A percentile compares a stretch with the other conserved stretches of the same genome.
Evolutionary conservation across 2,329 filamentous ascomycete genomes (phyloP).

Genomic region (Epichloe sp.): DNA sequence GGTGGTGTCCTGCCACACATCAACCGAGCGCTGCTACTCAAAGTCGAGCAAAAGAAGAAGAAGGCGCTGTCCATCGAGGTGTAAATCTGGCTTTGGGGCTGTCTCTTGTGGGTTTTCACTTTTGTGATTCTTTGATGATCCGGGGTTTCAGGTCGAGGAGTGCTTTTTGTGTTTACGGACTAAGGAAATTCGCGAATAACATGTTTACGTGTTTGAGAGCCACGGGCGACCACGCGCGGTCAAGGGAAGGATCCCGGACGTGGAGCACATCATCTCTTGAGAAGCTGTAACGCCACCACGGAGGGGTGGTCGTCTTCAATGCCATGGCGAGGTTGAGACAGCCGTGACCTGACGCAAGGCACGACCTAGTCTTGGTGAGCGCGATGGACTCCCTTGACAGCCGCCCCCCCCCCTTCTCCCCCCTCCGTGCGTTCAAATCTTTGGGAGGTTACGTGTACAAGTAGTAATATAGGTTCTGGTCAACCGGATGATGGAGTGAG

Average conservation of each 20-base stretch:
- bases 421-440: not conserved
- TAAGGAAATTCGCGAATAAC: slow-evolving; percentile 2
- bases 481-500: not conserved
- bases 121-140: not conserved
- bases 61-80: slow-evolving; percentile 47
- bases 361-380: not conserved
- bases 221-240: not conserved
- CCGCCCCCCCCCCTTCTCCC: not conserved
- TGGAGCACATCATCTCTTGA: not conserved
- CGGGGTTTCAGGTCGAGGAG: slow-evolving; percentile 1
- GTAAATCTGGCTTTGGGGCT: slow-evolving; percentile 15
- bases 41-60: slow-evolving; percentile 99
- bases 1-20: slow-evolving; percentile 98
- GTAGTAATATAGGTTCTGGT: slow-evolving; percentile 3
- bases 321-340: not conserved
- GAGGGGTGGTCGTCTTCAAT: not conserved
- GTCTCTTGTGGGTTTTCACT: slow-evolving; percentile 4
- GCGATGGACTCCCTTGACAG: not conserved
- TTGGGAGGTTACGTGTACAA: slow-evolving; percentile 2
- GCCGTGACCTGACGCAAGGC: not conserved
- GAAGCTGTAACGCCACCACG: not conserved
- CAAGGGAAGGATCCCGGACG: not conserved
- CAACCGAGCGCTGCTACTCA: slow-evolving; percentile 89
- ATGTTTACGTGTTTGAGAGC: not conserved
- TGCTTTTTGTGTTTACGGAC: slow-evolving; percentile 1